These are phyloP conservation scores for Poa pratensis DNA, from an alignment of 176 grass and related monocot genomes.

Conservation along the genomic window DNA sequence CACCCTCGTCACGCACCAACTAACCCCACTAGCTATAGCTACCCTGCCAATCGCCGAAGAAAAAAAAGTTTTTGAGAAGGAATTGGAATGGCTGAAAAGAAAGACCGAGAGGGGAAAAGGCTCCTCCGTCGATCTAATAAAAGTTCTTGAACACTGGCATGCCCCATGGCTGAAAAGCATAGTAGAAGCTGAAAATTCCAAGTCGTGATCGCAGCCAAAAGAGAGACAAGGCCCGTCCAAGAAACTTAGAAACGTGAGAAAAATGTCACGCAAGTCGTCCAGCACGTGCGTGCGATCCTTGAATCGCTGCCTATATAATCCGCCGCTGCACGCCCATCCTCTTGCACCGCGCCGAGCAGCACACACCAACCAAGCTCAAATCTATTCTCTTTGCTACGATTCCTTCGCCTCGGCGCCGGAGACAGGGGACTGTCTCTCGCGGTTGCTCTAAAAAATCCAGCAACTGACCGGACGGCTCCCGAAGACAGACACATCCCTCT, in stretches of 20 bases:
- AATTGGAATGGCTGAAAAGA: neutral
- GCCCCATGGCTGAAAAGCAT: neutral
- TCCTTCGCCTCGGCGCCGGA: slow-evolving; percentile 49
- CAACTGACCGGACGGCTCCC: neutral
- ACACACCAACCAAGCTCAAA: slow-evolving; percentile 29
- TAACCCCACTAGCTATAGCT: slow-evolving; percentile 26
- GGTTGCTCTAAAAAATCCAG: neutral
- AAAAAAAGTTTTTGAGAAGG: neutral
- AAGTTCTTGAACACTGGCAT: slow-evolving; percentile 20
- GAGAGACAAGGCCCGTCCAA: neutral
- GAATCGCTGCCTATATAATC: slow-evolving; percentile 26
- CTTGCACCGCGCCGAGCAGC: slow-evolving; percentile 2
- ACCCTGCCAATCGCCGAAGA: neutral
- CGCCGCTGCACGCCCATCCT: neutral
- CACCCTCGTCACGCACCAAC: slow-evolving; percentile 24
- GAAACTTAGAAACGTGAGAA: neutral
- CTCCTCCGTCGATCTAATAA: neutral
- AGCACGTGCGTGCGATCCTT: neutral
- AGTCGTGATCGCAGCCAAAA: slow-evolving; percentile 12
- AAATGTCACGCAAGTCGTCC: neutral
- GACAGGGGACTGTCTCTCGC: slow-evolving; percentile 28
- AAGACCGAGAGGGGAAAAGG: neutral
- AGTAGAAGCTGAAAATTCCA: neutral
- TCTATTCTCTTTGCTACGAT: neutral
- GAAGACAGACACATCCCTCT: neutral